Base-by-base conservation (phyloP, 768 basidiomycete genomes). In the Hysterangium stoloniferum region DNA sequence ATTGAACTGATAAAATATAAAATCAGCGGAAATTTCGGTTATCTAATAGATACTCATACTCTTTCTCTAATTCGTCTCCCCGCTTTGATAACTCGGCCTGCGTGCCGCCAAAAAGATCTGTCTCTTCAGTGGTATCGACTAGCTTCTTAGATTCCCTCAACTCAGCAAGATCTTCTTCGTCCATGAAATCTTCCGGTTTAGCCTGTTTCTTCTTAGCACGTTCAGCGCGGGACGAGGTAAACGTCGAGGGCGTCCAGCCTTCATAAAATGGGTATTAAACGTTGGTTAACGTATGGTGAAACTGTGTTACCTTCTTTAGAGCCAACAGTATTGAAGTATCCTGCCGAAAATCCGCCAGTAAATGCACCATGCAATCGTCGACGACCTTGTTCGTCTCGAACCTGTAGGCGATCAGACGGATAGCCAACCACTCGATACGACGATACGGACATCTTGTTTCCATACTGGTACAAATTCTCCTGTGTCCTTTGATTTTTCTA, bases 281-380 rank as follows among this genome's bases (percentile, higher is more conserved):
- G 35, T 38, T 27, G 27, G 35, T 20, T 24, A 24, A 13, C 42
- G 49, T 32, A 5, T 28, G 29, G 19, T n/a, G n/a, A n/a, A n/a
- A n/a, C n/a, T n/a, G n/a, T n/a, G n/a, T n/a, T 51, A 82, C 94
- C 94, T 78, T 98, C 94, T 65, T 95, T 91, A 5, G 89, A 93
- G 1, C 96, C 96, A 32, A 95, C 95, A 1, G 84, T 77, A 65
- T 98, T 98, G 72, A 85, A 97, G 69, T 97, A 97, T 0, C 95
- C 95, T 24, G 96, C 96, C 48, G 88, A 92, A 74, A 92, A 99
- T 9, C 96, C 96, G 20, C 96, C 96, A 0, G 94, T 97, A 69
- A 98, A 99, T 3, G 96, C 96, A 3, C 96, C 96, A 63, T 99
- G 96, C n/a, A 99, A 70, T 51, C 96, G 72, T 56, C 91, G 71